A percentile compares a stretch with the other conserved stretches of the same genome.
Conservation (phyloP, 257 asterid species). For the Rauvolfia tetraphylla region DNA sequence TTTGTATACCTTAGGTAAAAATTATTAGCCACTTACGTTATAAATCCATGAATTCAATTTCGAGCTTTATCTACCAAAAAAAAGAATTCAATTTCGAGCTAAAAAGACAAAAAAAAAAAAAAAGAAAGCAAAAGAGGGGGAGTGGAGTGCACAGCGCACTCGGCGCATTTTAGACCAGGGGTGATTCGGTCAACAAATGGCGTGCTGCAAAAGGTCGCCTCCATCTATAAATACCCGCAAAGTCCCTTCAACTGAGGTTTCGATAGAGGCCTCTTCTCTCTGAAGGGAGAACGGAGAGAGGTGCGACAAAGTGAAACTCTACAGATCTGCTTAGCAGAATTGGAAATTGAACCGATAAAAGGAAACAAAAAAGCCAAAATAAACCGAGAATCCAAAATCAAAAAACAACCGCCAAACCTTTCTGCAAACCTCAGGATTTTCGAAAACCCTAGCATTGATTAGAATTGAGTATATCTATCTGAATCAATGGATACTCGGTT, state of each 20-base stretch:
- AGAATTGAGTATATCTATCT: neutral
- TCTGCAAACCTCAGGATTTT: neutral
- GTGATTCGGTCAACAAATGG: neutral
- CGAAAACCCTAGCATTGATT: constrained; percentile 32
- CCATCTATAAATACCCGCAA: constrained; percentile 37
- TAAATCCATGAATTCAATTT: no score
- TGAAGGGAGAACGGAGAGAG: constrained; percentile 16
- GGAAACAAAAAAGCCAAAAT: neutral
- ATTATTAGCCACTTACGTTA: no score
- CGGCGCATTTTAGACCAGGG: no score
- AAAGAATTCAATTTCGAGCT: no score
- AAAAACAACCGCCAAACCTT: neutral
- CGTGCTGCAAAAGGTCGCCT: neutral
- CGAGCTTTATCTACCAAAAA: no score
- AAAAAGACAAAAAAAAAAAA: no score
- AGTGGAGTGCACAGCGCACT: neutral
- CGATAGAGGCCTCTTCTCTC: constrained; percentile 20
- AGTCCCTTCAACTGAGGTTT: fast-evolving
- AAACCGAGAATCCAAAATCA: neutral
- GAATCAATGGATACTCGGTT: constrained; percentile 73
- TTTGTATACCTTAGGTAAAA: no score
- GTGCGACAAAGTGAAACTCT: constrained; percentile 9
- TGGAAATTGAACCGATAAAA: neutral
- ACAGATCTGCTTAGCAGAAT: constrained; percentile 3
- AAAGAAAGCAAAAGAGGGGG: no score